Conservation (phyloP, 2,329 filamentous ascomycete genomes). For the Aspergillus pseudotamarii region DNA sequence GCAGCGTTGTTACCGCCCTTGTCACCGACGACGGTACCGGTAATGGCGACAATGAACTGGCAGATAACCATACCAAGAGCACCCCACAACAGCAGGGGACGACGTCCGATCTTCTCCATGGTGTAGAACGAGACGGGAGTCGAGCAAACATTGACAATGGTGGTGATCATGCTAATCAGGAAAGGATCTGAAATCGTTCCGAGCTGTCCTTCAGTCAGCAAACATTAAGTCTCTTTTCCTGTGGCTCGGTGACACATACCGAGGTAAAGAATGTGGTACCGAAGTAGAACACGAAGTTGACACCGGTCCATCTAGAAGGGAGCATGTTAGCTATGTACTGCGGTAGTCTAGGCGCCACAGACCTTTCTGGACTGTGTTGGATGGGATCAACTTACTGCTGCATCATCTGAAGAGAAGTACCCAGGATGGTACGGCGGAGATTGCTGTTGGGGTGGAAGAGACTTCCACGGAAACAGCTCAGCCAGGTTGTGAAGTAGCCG, state of each 20-base stretch:
- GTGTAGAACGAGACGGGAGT: slow-evolving; percentile 87
- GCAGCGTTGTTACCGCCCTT: slow-evolving; percentile 50
- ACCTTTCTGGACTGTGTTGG: not conserved
- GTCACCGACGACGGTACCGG: slow-evolving; percentile 58
- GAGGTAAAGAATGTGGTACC: slow-evolving; percentile 79
- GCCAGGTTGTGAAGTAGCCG: slow-evolving; percentile 70
- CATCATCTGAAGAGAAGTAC: slow-evolving; percentile 78
- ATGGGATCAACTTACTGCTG: slow-evolving; percentile 57
- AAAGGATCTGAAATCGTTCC: slow-evolving; percentile 77
- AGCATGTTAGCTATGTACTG: not conserved
- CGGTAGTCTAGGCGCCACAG: not conserved
- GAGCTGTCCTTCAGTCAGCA: slow-evolving; percentile 50
- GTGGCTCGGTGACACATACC: slow-evolving; percentile 9
- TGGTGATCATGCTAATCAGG: slow-evolving; percentile 82
- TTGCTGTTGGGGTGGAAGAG: slow-evolving; percentile 57
- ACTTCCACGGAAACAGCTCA: slow-evolving; percentile 62
- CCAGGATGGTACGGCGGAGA: slow-evolving; percentile 69
- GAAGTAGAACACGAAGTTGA: slow-evolving; percentile 93
- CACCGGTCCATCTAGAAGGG: slow-evolving; percentile 64
- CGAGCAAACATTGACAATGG: slow-evolving; percentile 82
- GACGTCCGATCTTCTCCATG: slow-evolving; percentile 80
- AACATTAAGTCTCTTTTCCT: not conserved
- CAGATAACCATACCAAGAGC: slow-evolving; percentile 81
- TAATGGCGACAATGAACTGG: slow-evolving; percentile 83
- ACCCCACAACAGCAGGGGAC: slow-evolving; percentile 76